phyloP scores from a whole-genome alignment of 202 grass and related monocot species.

The Bolboschoenoplectus hybrid region DNA sequence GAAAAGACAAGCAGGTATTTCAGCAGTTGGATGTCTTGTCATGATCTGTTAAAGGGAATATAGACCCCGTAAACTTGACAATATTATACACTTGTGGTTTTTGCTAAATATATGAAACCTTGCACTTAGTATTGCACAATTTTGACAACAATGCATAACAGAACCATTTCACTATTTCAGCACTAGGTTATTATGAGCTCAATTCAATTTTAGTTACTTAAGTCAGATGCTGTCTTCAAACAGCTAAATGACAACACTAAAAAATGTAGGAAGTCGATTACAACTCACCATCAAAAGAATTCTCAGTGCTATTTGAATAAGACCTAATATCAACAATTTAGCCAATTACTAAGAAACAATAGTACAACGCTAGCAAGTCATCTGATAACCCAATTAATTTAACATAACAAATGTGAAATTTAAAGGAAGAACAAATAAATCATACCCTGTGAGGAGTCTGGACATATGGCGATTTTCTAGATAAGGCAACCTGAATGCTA shows the following conservation, averaged over 20 bases:
- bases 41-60: not conserved
- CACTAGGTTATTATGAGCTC: not conserved
- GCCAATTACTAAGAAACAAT: not conserved
- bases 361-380: not conserved
- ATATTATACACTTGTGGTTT: not conserved
- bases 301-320: not conserved
- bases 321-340: not conserved
- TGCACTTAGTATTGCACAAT: not conserved
- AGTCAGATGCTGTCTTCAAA: not conserved
- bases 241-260: not conserved
- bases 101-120: not conserved
- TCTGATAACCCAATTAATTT: slow-evolving; percentile 29
- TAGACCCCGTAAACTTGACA: not conserved
- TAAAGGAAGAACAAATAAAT: slow-evolving; percentile 10
- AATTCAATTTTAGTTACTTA: not conserved
- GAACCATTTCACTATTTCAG: not conserved
- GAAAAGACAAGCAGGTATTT: not conserved
- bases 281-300: not conserved
- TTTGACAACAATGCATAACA: not conserved
- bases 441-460: slow-evolving; percentile 97
- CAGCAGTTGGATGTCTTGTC: not conserved
- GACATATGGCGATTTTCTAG: slow-evolving; percentile 98
- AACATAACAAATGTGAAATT: slow-evolving; percentile 22
- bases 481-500: slow-evolving; percentile 99
- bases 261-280: not conserved